Evolutionary conservation across 23 red algal genomes (phyloP).

Genomic region (Gracilaria domingensis): DNA sequence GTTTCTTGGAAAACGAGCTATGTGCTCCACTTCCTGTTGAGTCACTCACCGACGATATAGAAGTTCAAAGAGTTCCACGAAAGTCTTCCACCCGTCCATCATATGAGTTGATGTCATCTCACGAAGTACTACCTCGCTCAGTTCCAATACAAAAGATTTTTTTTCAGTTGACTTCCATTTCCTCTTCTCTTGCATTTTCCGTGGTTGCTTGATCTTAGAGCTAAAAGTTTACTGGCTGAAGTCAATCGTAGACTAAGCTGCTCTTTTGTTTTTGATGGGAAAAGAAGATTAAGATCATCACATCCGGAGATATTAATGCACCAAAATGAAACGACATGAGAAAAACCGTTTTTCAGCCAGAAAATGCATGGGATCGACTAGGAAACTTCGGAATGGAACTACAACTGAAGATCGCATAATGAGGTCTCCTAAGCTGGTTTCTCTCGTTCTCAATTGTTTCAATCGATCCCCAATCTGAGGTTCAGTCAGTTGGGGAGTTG

Average conservation of each 20-base stretch:
- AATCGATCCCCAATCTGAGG: background rate
- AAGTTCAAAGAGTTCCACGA: background rate
- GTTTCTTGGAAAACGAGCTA: background rate
- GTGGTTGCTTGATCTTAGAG: background rate
- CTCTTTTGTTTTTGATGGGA: background rate
- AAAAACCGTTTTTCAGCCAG: background rate
- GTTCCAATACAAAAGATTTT: conserved; percentile 20
- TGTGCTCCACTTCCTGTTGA: background rate
- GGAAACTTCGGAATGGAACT: background rate
- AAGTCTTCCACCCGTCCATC: background rate
- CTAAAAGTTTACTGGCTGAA: background rate
- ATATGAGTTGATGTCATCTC: background rate
- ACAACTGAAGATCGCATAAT: background rate
- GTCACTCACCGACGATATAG: background rate
- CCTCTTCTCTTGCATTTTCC: background rate
- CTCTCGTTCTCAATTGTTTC: background rate
- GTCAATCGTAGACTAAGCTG: background rate
- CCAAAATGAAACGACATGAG: background rate
- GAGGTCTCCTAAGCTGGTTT: background rate
- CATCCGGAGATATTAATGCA: background rate
- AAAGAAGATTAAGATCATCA: background rate
- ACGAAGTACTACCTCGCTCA: background rate
- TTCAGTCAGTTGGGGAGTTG: too few relatives aligned
- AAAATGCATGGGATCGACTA: conserved; percentile 13
- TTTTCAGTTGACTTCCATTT: conserved; percentile 19